A percentile compares a stretch with the other conserved stretches of the same genome.
Evolutionary conservation across 2,329 filamentous ascomycete species (phyloP).

Genomic region (Leptodontidium sp.): DNA sequence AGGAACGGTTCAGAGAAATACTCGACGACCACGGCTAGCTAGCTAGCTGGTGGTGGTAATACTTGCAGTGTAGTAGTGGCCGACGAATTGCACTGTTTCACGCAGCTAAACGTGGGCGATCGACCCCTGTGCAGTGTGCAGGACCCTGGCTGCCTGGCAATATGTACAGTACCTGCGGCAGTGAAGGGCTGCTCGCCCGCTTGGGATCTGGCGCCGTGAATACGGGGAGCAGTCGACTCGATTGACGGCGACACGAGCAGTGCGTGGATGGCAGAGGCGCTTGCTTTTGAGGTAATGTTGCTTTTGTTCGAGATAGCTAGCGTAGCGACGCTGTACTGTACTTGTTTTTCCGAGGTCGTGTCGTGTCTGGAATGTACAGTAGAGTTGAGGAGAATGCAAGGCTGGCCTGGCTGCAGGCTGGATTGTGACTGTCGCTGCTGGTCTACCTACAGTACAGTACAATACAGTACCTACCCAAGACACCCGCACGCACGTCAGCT

Average conservation of each 20-base stretch:
- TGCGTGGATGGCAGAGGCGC: neutral
- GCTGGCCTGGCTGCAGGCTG: neutral
- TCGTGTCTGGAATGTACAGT: constrained; percentile 18
- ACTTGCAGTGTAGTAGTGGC: neutral
- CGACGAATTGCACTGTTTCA: constrained; percentile 32
- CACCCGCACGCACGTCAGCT: constrained; percentile 17
- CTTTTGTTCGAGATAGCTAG: neutral
- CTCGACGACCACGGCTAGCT: neutral
- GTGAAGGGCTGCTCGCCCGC: neutral
- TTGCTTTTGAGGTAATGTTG: neutral
- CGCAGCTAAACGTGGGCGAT: constrained; percentile 35
- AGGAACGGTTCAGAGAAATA: neutral
- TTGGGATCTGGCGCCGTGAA: constrained; percentile 23
- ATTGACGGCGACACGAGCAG: constrained; percentile 15
- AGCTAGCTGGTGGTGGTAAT: neutral
- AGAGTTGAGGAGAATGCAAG: constrained; percentile 12
- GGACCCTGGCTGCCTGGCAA: constrained; percentile 28
- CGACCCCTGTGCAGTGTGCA: constrained; percentile 25
- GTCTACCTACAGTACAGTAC: neutral
- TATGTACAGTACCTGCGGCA: constrained; percentile 26
- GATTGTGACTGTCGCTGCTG: neutral
- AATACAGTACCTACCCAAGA: neutral
- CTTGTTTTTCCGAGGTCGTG: neutral
- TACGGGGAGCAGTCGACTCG: constrained; percentile 11
- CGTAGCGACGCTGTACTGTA: neutral